Percentiles rank a stretch among this genome's conserved stretches.
phyloP scores from a whole-genome alignment of 352 stramenopile species.

The Globisporangium recalcitrans region DNA sequence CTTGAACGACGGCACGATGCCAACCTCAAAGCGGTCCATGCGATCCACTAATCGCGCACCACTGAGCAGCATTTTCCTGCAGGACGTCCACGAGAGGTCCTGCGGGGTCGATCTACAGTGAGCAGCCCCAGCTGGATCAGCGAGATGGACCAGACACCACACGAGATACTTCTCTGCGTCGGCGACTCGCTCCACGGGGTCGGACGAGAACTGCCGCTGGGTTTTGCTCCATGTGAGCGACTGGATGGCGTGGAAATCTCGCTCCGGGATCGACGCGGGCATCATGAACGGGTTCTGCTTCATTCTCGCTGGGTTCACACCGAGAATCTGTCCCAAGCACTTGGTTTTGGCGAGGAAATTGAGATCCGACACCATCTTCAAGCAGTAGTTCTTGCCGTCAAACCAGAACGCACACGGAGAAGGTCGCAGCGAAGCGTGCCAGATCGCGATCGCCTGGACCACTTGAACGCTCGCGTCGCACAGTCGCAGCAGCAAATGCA shows the following conservation, averaged over 20 bases:
- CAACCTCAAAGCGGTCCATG: conserved; percentile 35
- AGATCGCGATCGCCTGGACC: conserved; percentile 45
- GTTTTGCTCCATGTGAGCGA: conserved; percentile 24
- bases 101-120: conserved; percentile 35
- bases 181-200: conserved; percentile 36
- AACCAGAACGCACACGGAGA: conserved; percentile 36
- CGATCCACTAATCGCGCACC: conserved; percentile 45
- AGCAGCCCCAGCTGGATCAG: conserved; percentile 8
- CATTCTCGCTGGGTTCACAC: conserved; percentile 51
- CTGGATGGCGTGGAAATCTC: conserved; percentile 38
- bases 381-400: conserved; percentile 58
- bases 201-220: conserved; percentile 19
- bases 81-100: conserved; percentile 63
- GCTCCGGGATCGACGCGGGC: conserved; percentile 54
- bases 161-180: conserved; percentile 63
- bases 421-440: conserved; percentile 32
- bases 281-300: conserved; percentile 86
- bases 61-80: conserved; percentile 56
- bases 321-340: conserved; percentile 42
- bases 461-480: conserved; percentile 52
- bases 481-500: conserved; percentile 63
- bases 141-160: conserved; percentile 51
- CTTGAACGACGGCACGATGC: conserved; percentile 52
- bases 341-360: conserved; percentile 65
- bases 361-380: conserved; percentile 71